Conservation (phyloP, 2,329 filamentous ascomycete species). For the Paracoccidioides lutzii region DNA sequence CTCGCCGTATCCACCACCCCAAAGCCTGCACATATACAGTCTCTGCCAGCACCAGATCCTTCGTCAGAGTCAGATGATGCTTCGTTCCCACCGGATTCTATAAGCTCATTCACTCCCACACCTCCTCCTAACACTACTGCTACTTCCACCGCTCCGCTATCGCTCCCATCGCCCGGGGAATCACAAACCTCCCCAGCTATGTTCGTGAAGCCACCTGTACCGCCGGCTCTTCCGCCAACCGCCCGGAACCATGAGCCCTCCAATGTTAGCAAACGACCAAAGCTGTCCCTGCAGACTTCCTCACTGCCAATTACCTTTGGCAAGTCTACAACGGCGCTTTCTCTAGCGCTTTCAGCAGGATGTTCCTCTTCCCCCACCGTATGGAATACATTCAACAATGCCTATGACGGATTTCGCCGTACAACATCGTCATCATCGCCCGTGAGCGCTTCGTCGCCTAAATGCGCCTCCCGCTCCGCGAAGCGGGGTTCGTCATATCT, state of each 20-base stretch:
- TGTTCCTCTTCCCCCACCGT: constrained; percentile 43
- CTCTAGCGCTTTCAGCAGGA: constrained; percentile 40
- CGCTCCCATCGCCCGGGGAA: neutral
- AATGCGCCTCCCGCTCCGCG: constrained; percentile 13
- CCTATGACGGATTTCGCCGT: constrained; percentile 36
- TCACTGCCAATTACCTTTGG: constrained; percentile 39
- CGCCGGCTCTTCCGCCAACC: neutral
- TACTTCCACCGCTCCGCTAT: neutral
- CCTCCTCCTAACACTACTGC: neutral
- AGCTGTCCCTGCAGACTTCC: constrained; percentile 48
- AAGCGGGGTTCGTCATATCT: constrained; percentile 5
- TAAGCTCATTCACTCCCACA: neutral
- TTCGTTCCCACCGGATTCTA: neutral
- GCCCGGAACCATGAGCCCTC: neutral
- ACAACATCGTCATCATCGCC: constrained; percentile 27
- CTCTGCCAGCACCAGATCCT: neutral
- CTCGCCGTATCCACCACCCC: neutral
- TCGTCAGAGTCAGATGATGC: neutral
- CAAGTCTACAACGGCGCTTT: constrained; percentile 40
- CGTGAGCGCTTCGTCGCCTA: constrained; percentile 16
- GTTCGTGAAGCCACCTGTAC: neutral
- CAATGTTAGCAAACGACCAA: constrained; percentile 34
- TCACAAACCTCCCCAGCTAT: neutral
- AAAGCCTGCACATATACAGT: constrained; percentile 2
- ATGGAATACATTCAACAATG: constrained; percentile 50